Evolutionary conservation across 2,329 filamentous ascomycete genomes (phyloP).

Genomic region (Cercospora nicotianae): DNA sequence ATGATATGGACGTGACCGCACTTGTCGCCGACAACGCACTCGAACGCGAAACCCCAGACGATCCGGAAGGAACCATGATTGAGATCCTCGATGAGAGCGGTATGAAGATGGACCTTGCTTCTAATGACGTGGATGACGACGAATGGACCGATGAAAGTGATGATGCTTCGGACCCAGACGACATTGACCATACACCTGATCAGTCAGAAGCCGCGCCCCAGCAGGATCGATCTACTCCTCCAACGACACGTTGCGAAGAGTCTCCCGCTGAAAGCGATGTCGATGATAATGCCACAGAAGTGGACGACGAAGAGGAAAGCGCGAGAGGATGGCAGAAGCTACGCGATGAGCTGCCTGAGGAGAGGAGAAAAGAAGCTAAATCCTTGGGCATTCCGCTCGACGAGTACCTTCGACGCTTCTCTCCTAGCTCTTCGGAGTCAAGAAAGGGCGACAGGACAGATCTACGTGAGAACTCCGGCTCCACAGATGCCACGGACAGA

Average conservation of each 20-base stretch:
- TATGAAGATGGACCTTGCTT: slow-evolving; percentile 17
- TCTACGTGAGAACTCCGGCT: neutral
- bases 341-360: slow-evolving; percentile 10
- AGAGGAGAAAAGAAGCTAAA: slow-evolving; percentile 6
- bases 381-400: slow-evolving; percentile 10
- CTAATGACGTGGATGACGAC: slow-evolving; percentile 23
- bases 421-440: neutral
- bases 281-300: slow-evolving; percentile 19
- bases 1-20: slow-evolving; percentile 13
- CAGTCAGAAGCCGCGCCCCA: neutral
- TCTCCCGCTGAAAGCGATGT: slow-evolving; percentile 3
- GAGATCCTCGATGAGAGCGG: slow-evolving; percentile 35
- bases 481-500: neutral
- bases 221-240: neutral
- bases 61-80: slow-evolving; percentile 26
- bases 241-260: neutral
- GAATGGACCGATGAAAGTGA: slow-evolving; percentile 32
- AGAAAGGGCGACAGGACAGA: neutral
- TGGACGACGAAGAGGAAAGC: slow-evolving; percentile 22
- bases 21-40: neutral
- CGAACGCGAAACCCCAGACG: slow-evolving; percentile 7
- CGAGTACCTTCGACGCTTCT: slow-evolving; percentile 11
- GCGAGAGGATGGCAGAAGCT: slow-evolving; percentile 10
- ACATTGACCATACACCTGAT: neutral
- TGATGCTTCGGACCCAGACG: neutral